Conservation (phyloP, 805 yeast species). For the Ogataea trehalophila region DNA sequence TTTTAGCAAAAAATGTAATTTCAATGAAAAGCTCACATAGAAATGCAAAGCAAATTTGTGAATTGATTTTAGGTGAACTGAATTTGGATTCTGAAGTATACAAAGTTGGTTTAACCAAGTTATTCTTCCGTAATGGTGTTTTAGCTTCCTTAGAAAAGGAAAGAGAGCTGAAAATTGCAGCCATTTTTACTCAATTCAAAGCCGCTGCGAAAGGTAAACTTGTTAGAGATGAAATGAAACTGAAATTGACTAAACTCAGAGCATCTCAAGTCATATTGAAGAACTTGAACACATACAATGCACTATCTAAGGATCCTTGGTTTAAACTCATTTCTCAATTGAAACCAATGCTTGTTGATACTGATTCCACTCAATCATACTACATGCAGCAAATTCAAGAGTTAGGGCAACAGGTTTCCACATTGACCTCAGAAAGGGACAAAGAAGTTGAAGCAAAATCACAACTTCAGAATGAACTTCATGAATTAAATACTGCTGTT, state of each 20-base stretch:
- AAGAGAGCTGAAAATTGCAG: conserved; percentile 60
- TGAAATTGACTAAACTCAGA: conserved; percentile 52
- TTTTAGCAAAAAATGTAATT: conserved; percentile 48
- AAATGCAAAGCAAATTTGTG: conserved; percentile 62
- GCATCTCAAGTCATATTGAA: conserved; percentile 66
- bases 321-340: conserved; percentile 62
- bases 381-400: conserved; percentile 52
- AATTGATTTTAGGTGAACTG: conserved; percentile 58
- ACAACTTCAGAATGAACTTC: conserved; percentile 35
- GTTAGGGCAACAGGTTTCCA: conserved; percentile 50
- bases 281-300: conserved; percentile 51
- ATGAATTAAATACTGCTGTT: conserved; percentile 25
- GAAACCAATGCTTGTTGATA: conserved; percentile 60
- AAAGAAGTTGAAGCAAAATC: conserved; percentile 37
- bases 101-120: conserved; percentile 66
- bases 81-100: conserved; percentile 54
- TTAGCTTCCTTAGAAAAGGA: conserved; percentile 72
- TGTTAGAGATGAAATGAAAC: conserved; percentile 44
- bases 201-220: conserved; percentile 60
- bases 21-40: conserved; percentile 28
- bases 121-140: conserved; percentile 74
- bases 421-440: conserved; percentile 35
- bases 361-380: conserved; percentile 36
- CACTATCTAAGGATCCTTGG: conserved; percentile 65
- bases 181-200: conserved; percentile 57